Percentiles rank a stretch among this genome's conserved stretches.
Conservation (phyloP, 2,329 filamentous ascomycete genomes). For the Dryadomyces quercus-mongolicae region DNA sequence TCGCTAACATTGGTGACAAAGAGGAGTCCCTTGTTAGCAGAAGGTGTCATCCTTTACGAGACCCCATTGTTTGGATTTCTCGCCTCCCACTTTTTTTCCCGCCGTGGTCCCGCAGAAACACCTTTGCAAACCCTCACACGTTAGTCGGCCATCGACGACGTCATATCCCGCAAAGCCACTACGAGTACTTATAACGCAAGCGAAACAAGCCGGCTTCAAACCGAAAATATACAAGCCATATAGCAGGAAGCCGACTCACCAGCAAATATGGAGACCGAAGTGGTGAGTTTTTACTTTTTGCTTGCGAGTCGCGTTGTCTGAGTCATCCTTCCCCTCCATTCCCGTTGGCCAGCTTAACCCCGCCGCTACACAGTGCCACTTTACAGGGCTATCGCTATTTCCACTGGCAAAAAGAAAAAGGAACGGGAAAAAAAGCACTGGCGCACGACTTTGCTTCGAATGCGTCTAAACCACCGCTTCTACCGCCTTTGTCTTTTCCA, state of each 20-base stretch:
- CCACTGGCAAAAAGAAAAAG: slow-evolving; percentile 4
- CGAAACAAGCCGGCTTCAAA: neutral
- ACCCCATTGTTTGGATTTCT: neutral
- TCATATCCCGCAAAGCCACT: neutral
- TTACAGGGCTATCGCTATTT: neutral
- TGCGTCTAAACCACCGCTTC: too few species aligned
- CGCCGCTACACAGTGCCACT: slow-evolving; percentile 3
- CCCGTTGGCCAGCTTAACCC: slow-evolving; percentile 7
- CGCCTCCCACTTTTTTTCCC: neutral
- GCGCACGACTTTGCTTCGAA: too few species aligned
- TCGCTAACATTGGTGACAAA: too few species aligned
- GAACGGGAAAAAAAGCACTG: slow-evolving; percentile 4
- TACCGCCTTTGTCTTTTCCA: too few species aligned
- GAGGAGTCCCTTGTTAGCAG: too few species aligned
- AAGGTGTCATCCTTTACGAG: too few species aligned
- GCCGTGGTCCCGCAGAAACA: too few species aligned
- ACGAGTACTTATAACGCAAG: too few species aligned
- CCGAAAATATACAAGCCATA: neutral
- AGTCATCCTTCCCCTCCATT: slow-evolving; percentile 8
- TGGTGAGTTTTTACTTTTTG: neutral
- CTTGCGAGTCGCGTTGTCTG: neutral
- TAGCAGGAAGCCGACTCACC: neutral
- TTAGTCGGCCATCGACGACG: neutral
- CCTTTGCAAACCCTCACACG: neutral
- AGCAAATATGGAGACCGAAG: neutral